These are phyloP conservation scores for Akanthomyces lecanii DNA, from an alignment of 2,329 filamentous ascomycete species.

Conservation along the genomic window DNA sequence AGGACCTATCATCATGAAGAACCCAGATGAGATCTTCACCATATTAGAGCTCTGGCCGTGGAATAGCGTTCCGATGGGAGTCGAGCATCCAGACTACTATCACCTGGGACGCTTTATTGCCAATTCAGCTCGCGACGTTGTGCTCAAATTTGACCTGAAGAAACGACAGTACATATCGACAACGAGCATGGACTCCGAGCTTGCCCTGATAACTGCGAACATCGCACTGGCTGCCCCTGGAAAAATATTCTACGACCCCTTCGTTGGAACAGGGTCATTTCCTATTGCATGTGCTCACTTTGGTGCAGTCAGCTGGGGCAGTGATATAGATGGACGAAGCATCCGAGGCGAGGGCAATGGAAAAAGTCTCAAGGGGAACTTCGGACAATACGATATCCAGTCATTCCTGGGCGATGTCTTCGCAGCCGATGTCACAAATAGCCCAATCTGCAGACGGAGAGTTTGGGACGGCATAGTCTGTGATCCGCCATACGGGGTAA, in stretches of 20 bases:
- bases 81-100: conserved; percentile 53
- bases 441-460: conserved; percentile 60
- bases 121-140: conserved; percentile 60
- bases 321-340: conserved; percentile 88
- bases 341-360: conserved; percentile 67
- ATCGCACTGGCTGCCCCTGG: conserved; percentile 78
- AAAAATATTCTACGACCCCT: conserved; percentile 89
- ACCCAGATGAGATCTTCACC: conserved; percentile 69
- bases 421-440: conserved; percentile 82
- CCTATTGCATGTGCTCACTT: conserved; percentile 87
- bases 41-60: conserved; percentile 78
- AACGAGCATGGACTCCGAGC: conserved; percentile 94
- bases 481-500: conserved; percentile 92
- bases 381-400: conserved; percentile 73
- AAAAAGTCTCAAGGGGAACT: conserved; percentile 62
- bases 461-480: conserved; percentile 89
- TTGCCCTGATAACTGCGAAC: conserved; percentile 88
- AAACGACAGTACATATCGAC: conserved; percentile 91
- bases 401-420: conserved; percentile 71
- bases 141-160: conserved; percentile 80
- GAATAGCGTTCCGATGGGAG: conserved; percentile 43
- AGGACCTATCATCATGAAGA: conserved; percentile 72
- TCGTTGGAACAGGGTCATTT: conserved; percentile 93
- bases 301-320: conserved; percentile 76
- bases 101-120: conserved; percentile 72